Base-by-base conservation (phyloP, 352 stramenopile species). In the Aphanomyces euteiches region DNA sequence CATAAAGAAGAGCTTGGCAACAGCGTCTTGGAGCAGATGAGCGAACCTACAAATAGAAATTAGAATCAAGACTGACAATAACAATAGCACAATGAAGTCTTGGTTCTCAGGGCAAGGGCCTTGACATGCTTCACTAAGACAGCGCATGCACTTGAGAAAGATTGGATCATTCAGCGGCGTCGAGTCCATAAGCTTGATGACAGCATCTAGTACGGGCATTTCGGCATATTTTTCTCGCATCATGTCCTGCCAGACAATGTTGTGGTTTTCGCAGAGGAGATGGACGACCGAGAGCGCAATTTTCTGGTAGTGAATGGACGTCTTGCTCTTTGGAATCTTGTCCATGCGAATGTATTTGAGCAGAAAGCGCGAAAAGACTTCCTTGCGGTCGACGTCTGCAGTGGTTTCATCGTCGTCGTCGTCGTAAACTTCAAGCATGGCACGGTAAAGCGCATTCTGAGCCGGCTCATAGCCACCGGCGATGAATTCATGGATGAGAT, bases 401-500 rank as follows among this genome's bases (percentile, higher is more conserved):
- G 64, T 70, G 7, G 45, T 47, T 7, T 70, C 53, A 19, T 70
- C 47, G 54, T 61, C 53, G 28, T 70, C 64, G 54, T 70, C 64
- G 40, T 70, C 64, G 39, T 70, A 70, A 15, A 70, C 43, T n/a
- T 54, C 53, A 4, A 54, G 53, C 48, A 70, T 56, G 8, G 64
- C 64, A 6, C 4, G 43, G 19, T 61, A 53, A 4, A 70, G 47
- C 39, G 64, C 45, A 43, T 70, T 70, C 40, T 70, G 64, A 2
- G 64, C 64, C 7, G 64, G 47, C 15, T 70, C 64, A 34, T 61
- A 70, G 15, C 64, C 64, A 19, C 54, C 64, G 10, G 64, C 64
- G 40, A 70, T 54, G 21, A 70, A 70, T 39, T 70, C 64, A 43
- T 70, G 39, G 39, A 70, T 47, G 54, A 70, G 64, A 7, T 70